A percentile compares a stretch with the other conserved stretches of the same genome.
These are phyloP conservation scores for Starmerella stellata DNA, from an alignment of 805 yeast species.

Conservation along the genomic window DNA sequence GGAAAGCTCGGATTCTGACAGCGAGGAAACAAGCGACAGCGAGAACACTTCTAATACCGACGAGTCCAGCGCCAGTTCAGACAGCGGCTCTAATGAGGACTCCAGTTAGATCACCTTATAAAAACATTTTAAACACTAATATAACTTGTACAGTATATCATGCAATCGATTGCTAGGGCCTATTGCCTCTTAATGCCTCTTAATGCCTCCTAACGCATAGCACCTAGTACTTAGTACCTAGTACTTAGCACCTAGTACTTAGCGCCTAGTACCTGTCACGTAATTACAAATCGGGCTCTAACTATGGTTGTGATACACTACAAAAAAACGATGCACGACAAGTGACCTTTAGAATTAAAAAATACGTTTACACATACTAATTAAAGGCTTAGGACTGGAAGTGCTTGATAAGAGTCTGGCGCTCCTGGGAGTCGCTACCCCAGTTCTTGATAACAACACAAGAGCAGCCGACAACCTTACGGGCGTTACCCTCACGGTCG, in stretches of 20 bases:
- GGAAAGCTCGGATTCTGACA: not conserved
- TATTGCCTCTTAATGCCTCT: too few relatives aligned
- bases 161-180: too few relatives aligned
- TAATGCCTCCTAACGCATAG: too few relatives aligned
- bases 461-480: constrained; percentile 99
- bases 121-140: too few relatives aligned
- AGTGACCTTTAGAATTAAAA: too few relatives aligned
- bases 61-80: constrained; percentile 15
- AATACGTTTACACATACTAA: too few relatives aligned
- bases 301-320: too few relatives aligned
- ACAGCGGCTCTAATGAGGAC: not conserved
- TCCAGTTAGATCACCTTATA: not conserved
- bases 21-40: constrained; percentile 3
- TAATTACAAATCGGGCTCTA: too few relatives aligned
- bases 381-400: constrained; percentile 69
- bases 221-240: too few relatives aligned
- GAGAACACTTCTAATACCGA: constrained; percentile 10
- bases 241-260: too few relatives aligned
- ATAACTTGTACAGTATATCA: too few relatives aligned
- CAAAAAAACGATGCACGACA: not conserved
- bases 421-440: constrained; percentile 99
- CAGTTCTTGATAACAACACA: constrained; percentile 99
- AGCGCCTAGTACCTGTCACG: too few relatives aligned
- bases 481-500: constrained; percentile 99
- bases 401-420: constrained; percentile 88